Base-by-base conservation (phyloP, 495 filamentous ascomycete species). In the Penicillium fimorum region DNA sequence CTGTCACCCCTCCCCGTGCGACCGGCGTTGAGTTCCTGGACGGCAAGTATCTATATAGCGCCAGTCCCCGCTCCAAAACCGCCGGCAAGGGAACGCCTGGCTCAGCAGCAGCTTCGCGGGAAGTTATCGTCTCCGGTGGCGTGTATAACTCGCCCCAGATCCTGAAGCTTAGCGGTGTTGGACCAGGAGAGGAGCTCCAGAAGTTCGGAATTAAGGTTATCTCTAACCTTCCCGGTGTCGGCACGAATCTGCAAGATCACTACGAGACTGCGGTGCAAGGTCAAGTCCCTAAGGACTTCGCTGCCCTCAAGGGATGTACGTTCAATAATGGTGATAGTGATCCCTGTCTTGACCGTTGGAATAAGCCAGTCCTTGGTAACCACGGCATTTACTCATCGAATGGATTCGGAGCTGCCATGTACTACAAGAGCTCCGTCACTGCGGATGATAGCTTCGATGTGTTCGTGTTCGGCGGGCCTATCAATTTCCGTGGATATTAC, bases 191-290 rank as follows among this genome's bases (percentile, higher is more conserved):
- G 0, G 76, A 86, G 43, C 77, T 90, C 0, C n/a, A 62, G 3
- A 61, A 61, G 6, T 73, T 78, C 52, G 64, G 68, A 17, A 86
- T 89, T 53, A 64, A 75, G 4, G 70, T 87, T 0, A 54, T 87
- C 0, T 56, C 69, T 25, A 79, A 87, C 59, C 72, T 85, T 0
- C 84, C 86, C 0, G 83, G 81, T 17, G 85, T 89, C 0, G 87
- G 87, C 37, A 74, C 75, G 15, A 89, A 89, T 61, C 68, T 89
- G 1, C 85, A 88, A 51, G 84, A 89, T 59, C 83, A 83, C 64
- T 82, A 84, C 62, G 84, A 87, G 53, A 75, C 71, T 22, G 61
- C 71, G 32, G 76, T 86, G 6, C 71, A 76, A 32, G 79, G 70
- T 46, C 67, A 75, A 2, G 65, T 71, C 8, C 74, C 78, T 20